These are phyloP conservation scores for Batrachochytrium dendrobatidis DNA, from an alignment of 371 early-diverging fungal species.

Conservation along the genomic window DNA sequence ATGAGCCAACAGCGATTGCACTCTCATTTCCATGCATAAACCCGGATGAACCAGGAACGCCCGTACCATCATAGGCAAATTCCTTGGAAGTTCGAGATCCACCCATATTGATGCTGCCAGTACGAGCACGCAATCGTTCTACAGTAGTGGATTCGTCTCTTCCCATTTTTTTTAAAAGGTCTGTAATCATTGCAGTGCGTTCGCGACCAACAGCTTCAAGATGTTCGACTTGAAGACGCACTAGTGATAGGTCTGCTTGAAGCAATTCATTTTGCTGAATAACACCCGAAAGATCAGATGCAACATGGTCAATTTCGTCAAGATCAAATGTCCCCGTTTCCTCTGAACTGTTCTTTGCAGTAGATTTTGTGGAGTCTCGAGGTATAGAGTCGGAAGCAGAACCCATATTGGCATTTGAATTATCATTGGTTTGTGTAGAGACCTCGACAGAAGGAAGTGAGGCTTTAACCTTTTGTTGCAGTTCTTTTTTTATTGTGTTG, in stretches of 20 bases:
- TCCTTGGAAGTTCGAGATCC: no score
- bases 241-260: background rate
- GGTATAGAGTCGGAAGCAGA: background rate
- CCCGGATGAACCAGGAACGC: no score
- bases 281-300: background rate
- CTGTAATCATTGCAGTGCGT: background rate
- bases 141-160: no score
- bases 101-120: no score
- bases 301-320: background rate
- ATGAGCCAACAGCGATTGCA: no score
- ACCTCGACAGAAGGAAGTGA: no score
- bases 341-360: background rate
- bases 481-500: no score
- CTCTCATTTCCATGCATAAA: no score
- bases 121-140: no score
- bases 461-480: no score
- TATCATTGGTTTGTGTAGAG: background rate
- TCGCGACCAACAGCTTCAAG: background rate
- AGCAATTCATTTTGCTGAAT: conserved; percentile 2
- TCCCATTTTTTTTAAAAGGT: background rate
- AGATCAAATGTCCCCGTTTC: background rate
- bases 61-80: no score
- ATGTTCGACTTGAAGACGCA: conserved; percentile 6
- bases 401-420: no score
- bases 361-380: background rate